Percentiles rank a stretch among this genome's conserved stretches.
Evolutionary conservation across 2,329 filamentous ascomycete species (phyloP).

Genomic region (Ophiognomonia clavigignenti-juglandacearum): DNA sequence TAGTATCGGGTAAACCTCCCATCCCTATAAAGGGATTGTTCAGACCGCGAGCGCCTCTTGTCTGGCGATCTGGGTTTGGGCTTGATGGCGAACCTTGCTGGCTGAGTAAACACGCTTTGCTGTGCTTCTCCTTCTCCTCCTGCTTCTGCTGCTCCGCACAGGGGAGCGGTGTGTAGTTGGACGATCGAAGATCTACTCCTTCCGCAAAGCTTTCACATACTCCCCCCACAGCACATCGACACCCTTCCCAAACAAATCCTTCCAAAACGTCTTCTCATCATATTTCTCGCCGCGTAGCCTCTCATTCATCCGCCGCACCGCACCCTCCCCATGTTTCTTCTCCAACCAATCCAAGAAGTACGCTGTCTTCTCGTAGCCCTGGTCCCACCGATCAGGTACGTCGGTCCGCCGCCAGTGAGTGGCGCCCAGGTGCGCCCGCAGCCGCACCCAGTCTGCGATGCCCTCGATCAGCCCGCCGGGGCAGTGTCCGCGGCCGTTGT

Average conservation of each 20-base stretch:
- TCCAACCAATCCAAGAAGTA: constrained; percentile 90
- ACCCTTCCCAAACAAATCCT: constrained; percentile 57
- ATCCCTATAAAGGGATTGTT: too few species aligned
- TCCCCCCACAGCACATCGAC: constrained; percentile 70
- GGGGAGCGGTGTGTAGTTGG: too few species aligned
- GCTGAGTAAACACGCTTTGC: too few species aligned
- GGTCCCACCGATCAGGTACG: constrained; percentile 65
- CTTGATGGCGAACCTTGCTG: too few species aligned
- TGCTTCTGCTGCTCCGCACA: too few species aligned
- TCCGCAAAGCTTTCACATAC: constrained; percentile 46
- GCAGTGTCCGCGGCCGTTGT: constrained; percentile 57
- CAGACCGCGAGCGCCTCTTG: too few species aligned
- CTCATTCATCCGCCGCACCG: constrained; percentile 62
- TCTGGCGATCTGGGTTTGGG: too few species aligned
- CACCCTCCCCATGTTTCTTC: constrained; percentile 53
- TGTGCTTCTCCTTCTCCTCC: too few species aligned
- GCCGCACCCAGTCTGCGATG: constrained; percentile 85
- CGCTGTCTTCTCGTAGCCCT: constrained; percentile 83
- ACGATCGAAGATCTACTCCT: too few species aligned
- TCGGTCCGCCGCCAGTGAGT: constrained; percentile 73
- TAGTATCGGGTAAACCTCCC: too few species aligned
- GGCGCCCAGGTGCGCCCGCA: constrained; percentile 67
- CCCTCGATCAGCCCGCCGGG: constrained; percentile 84
- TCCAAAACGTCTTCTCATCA: constrained; percentile 63
- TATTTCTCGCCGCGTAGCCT: constrained; percentile 60